Conservation (phyloP, 192 early-diverging fungal species). For the Rhizophagus sp. region DNA sequence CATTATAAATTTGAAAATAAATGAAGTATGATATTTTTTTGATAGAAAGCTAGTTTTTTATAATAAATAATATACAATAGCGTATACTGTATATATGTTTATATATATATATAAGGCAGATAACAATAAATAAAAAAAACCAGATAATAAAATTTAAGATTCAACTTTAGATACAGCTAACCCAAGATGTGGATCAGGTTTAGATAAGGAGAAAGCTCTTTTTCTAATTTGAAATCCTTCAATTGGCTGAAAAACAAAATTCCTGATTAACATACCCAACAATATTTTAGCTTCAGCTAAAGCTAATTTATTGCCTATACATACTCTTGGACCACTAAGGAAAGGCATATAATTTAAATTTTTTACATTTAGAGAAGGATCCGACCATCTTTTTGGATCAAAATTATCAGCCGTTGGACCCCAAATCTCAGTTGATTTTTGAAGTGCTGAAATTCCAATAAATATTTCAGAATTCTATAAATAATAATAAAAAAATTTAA, state of each 20-base stretch:
- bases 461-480: too few relatives aligned
- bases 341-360: conserved; percentile 47
- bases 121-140: too few relatives aligned
- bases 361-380: conserved; percentile 33
- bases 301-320: conserved; percentile 59
- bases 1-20: too few relatives aligned
- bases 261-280: conserved; percentile 26
- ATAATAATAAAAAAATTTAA: too few relatives aligned
- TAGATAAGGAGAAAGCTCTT: background rate
- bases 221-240: background rate
- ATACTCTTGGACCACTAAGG: conserved; percentile 51
- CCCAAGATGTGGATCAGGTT: background rate
- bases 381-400: conserved; percentile 56
- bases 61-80: too few relatives aligned
- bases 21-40: too few relatives aligned
- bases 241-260: background rate
- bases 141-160: background rate
- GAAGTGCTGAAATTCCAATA: too few relatives aligned
- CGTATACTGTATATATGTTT: too few relatives aligned
- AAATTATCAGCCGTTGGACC: conserved; percentile 34
- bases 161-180: background rate
- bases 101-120: too few relatives aligned
- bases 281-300: conserved; percentile 57
- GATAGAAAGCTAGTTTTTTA: too few relatives aligned
- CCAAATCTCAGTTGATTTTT: too few relatives aligned